Conservation (phyloP, 768 basidiomycete genomes). For the Fibroporia radiculosa region DNA sequence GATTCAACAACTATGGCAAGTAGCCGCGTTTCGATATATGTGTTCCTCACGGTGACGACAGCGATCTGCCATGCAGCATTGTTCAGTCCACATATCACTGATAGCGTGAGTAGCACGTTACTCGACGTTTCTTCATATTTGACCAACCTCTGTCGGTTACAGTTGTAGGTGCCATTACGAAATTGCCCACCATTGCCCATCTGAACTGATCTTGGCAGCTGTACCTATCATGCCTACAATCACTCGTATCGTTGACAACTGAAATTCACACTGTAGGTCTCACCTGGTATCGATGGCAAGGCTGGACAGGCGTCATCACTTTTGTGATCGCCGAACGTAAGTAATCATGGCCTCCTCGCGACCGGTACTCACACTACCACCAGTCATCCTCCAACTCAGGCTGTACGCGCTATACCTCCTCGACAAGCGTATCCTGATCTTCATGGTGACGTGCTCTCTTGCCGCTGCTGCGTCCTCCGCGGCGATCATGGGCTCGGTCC, state of each 20-base stretch:
- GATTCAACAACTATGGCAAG: slow-evolving; percentile 50
- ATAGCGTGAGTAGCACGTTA: slow-evolving; percentile 10
- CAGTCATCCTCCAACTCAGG: slow-evolving; percentile 55
- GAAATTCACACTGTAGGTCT: slow-evolving; percentile 25
- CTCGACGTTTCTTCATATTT: neutral
- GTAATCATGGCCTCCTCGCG: slow-evolving; percentile 8
- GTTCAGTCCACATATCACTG: slow-evolving; percentile 27
- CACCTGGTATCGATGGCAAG: slow-evolving; percentile 50
- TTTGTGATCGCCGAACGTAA: slow-evolving; percentile 49
- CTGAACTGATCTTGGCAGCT: neutral
- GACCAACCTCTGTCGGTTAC: neutral
- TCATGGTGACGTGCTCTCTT: slow-evolving; percentile 38
- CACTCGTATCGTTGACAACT: neutral
- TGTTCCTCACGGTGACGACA: neutral
- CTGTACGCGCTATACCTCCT: slow-evolving; percentile 55
- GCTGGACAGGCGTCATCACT: slow-evolving; percentile 47
- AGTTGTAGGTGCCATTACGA: slow-evolving; percentile 9
- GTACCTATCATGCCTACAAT: slow-evolving; percentile 1
- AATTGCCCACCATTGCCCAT: neutral
- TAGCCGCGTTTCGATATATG: neutral
- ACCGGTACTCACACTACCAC: neutral
- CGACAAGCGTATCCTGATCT: slow-evolving; percentile 39
- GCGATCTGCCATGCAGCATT: slow-evolving; percentile 26
- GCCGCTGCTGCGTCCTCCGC: slow-evolving; percentile 32
- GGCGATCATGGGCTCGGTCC: slow-evolving; percentile 39